Evolutionary conservation across 352 stramenopile species (phyloP), one percentile per base, ranked within the genome.

Genomic region (Plasmopara viticola): DNA sequence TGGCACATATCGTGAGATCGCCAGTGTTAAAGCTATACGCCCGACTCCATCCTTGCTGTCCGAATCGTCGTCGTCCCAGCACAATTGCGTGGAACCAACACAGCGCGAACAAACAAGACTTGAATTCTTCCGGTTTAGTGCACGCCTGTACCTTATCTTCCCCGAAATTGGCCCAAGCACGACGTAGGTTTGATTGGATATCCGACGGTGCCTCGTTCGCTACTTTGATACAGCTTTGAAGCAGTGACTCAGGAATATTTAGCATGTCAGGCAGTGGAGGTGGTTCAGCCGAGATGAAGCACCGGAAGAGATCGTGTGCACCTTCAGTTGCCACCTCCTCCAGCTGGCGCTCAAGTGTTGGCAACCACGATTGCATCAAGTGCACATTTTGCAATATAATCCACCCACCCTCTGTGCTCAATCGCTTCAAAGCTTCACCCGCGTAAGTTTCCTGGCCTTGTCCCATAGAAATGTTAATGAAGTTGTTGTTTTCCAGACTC

Each of bases 81-180:
- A 98, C 89, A 54, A 98, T 97, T 14, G 89, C 89, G 67, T 98
- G 93, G 82, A 98, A 98, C 91, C 91, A 98, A 64, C 93, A 98
- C 1, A 98, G 72, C 18, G 86, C 82, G 51, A 98, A 97, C 14
- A 98, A 62, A 55, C 95, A 98, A 14, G 86, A 84, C 64, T 97
- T 97, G 65, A 97, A 97, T 42, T 97, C 87, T 13, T 68, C 78
- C 8, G 82, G 80, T 54, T 97, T 95, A 18, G 84, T 93, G 57
- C 85, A 94, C 6, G 73, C 74, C 25, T 90, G 72, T n/a, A 94
- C 58, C 45, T 84, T 85, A 43, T 97, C 87, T 59, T 98, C 87
- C 17, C 74, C 81, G 47, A 98, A 98, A 46, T 96, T 97, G 0
- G 86, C 86, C 94, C 94, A 98, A 8, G 94, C 90, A 31, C 89